phyloP scores from a whole-genome alignment of 257 asterid species.

The Solanum chilense region DNA sequence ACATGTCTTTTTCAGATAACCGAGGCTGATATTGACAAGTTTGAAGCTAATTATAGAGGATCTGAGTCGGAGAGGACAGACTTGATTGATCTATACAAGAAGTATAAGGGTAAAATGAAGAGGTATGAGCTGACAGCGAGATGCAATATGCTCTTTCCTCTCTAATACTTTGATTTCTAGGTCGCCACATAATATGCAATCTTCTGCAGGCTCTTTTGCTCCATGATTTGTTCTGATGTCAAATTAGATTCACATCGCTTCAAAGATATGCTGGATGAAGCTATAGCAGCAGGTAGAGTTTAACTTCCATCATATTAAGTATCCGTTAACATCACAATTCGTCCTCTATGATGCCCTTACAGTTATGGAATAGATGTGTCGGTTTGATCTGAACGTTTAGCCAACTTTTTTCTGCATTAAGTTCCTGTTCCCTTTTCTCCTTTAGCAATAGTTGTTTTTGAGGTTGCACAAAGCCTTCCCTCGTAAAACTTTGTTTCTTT shows the following conservation, averaged over 20 bases:
- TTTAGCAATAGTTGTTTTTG: background rate
- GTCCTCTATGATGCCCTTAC: background rate
- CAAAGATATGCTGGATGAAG: slow-evolving; percentile 81
- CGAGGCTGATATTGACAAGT: slow-evolving; percentile 75
- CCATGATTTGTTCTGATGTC: slow-evolving; percentile 86
- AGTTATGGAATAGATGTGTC: background rate
- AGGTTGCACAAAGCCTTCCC: background rate
- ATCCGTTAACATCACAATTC: background rate
- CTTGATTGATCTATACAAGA: slow-evolving; percentile 60
- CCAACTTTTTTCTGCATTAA: background rate
- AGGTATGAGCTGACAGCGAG: slow-evolving; percentile 22
- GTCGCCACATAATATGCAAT: background rate
- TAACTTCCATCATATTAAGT: background rate
- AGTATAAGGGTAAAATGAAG: slow-evolving; percentile 80
- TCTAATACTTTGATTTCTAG: background rate
- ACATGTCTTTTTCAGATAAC: slow-evolving; percentile 24
- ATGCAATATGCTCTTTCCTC: background rate
- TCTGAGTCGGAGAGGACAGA: slow-evolving; percentile 75
- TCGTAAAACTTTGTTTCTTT: background rate
- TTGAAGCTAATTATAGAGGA: slow-evolving; percentile 86
- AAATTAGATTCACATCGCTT: slow-evolving; percentile 88
- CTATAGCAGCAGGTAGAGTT: slow-evolving; percentile 41
- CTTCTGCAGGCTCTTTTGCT: slow-evolving; percentile 67
- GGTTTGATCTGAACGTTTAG: background rate
- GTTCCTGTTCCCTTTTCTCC: background rate